Evolutionary conservation across 1,284 basidiomycete species (phyloP).

Genomic region (Mycena citricolor): DNA sequence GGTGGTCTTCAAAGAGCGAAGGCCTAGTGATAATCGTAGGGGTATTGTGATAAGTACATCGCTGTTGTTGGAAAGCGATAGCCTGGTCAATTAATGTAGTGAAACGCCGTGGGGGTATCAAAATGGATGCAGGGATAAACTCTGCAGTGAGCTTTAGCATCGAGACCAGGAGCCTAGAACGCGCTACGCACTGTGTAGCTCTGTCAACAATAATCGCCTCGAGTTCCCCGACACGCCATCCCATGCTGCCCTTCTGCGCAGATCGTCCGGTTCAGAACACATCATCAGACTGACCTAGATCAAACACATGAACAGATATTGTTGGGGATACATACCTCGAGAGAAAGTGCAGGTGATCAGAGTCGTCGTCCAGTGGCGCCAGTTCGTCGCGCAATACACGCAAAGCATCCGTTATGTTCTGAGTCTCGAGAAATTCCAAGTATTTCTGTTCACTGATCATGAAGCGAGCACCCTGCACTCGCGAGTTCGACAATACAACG

Average conservation of each 20-base stretch:
- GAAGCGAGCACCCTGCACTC: slow-evolving; percentile 74
- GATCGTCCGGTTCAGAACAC: slow-evolving; percentile 83
- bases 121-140: slow-evolving; percentile 85
- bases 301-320: not conserved
- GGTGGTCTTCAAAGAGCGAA: slow-evolving; percentile 86
- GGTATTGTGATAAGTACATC: slow-evolving; percentile 81
- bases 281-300: slow-evolving; percentile 52
- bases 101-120: slow-evolving; percentile 91
- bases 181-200: slow-evolving; percentile 73
- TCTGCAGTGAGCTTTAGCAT: slow-evolving; percentile 43
- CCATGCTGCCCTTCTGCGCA: slow-evolving; percentile 83
- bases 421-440: slow-evolving; percentile 87
- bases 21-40: slow-evolving; percentile 58
- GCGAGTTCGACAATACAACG: slow-evolving; percentile 12
- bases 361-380: slow-evolving; percentile 74
- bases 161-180: slow-evolving; percentile 4
- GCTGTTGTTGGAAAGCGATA: slow-evolving; percentile 72
- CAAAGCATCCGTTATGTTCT: slow-evolving; percentile 81
- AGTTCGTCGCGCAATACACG: slow-evolving; percentile 86
- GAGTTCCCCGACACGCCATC: slow-evolving; percentile 85
- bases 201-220: slow-evolving; percentile 71
- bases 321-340: slow-evolving; percentile 62
- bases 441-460: slow-evolving; percentile 95
- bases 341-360: slow-evolving; percentile 78
- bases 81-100: slow-evolving; percentile 87